Conservation (phyloP, 2,329 filamentous ascomycete genomes). For the Fusarium tjaetaba region DNA sequence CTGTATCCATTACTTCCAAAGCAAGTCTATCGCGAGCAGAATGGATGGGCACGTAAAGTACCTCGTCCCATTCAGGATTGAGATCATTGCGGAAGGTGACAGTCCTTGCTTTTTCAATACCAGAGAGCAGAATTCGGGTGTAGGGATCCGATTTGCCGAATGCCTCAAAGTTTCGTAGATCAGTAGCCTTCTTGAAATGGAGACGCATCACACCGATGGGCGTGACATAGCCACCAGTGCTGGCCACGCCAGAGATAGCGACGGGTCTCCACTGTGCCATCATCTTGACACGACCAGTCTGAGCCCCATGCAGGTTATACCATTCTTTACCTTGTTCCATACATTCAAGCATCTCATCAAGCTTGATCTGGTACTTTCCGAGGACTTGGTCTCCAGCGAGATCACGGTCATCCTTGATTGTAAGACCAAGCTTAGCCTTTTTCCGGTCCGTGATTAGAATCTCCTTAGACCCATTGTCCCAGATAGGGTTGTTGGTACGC, state of each 20-base stretch:
- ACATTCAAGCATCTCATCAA: conserved; percentile 91
- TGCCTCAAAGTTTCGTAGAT: conserved; percentile 91
- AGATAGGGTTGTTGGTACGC: conserved; percentile 97
- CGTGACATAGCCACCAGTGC: conserved; percentile 88
- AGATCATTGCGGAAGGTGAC: conserved; percentile 97
- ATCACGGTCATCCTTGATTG: conserved; percentile 95
- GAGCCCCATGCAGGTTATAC: conserved; percentile 86
- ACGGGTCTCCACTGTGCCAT: conserved; percentile 96
- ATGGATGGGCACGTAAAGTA: conserved; percentile 93
- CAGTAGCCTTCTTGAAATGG: conserved; percentile 84
- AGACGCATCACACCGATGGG: conserved; percentile 96
- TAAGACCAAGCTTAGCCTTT: conserved; percentile 87
- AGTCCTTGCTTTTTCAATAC: conserved; percentile 88
- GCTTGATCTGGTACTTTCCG: conserved; percentile 93
- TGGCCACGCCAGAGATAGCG: conserved; percentile 80
- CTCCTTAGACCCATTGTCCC: conserved; percentile 92
- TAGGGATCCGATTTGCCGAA: conserved; percentile 98
- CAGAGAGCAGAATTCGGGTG: conserved; percentile 85
- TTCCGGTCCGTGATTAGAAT: conserved; percentile 94
- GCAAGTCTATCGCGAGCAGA: conserved; percentile 83
- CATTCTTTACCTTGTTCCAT: conserved; percentile 95
- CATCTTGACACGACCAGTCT: conserved; percentile 89
- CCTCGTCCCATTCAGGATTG: conserved; percentile 94
- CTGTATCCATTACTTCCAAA: conserved; percentile 96
- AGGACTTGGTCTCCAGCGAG: conserved; percentile 83